These are phyloP conservation scores for Fraxinus paxiana DNA, from an alignment of 305 asterid species.

Conservation along the genomic window DNA sequence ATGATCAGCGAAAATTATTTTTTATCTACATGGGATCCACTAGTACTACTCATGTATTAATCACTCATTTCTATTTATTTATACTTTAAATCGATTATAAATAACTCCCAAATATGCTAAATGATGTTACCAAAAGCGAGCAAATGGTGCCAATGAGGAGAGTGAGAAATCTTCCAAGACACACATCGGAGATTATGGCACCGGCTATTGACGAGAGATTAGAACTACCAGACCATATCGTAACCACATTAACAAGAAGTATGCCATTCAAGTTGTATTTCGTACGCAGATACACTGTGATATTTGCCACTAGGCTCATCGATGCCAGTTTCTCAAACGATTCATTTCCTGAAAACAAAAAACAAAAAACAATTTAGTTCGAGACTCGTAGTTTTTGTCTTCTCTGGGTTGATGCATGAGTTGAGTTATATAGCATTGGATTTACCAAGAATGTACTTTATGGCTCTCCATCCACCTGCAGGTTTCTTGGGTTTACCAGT, in stretches of 20 bases:
- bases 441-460: conserved; percentile 68
- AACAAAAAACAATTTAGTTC: background rate
- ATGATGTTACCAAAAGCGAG: conserved; percentile 44
- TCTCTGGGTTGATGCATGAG: background rate
- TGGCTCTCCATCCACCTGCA: conserved; percentile 72
- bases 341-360: conserved; percentile 46
- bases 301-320: conserved; percentile 60
- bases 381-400: background rate
- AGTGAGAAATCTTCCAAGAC: conserved; percentile 58
- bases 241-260: conserved; percentile 57
- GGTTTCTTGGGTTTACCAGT: conserved; percentile 22
- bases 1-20: background rate
- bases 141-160: conserved; percentile 59
- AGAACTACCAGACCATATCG: conserved; percentile 60
- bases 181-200: conserved; percentile 61
- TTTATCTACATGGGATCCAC: background rate
- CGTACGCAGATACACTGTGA: conserved; percentile 56
- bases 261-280: conserved; percentile 62
- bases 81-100: background rate
- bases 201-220: conserved; percentile 60
- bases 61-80: background rate
- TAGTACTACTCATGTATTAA: background rate
- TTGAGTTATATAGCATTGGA: background rate
- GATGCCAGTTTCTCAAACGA: conserved; percentile 86
- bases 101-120: background rate